A percentile compares a stretch with the other conserved stretches of the same genome.
Conservation (phyloP, 2,329 filamentous ascomycete species). For the Proliferodiscus dingleyae region DNA sequence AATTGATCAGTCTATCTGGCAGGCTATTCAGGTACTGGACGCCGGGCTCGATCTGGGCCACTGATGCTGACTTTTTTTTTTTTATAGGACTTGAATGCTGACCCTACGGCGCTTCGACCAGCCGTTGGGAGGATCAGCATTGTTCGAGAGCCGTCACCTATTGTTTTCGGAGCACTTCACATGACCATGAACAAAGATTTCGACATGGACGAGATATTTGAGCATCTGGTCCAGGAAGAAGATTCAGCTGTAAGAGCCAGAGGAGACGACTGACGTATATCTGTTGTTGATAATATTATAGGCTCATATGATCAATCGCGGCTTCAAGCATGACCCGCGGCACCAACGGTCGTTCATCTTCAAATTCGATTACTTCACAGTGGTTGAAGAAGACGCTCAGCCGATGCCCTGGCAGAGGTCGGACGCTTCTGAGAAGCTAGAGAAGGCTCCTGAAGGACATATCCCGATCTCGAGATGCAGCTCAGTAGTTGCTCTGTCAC, state of each 20-base stretch:
- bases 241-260: slow-evolving; percentile 34
- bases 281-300: slow-evolving; percentile 16
- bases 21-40: slow-evolving; percentile 19
- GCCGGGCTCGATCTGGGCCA: not conserved
- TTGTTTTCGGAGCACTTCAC: slow-evolving; percentile 55
- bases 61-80: slow-evolving; percentile 1
- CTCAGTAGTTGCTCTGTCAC: slow-evolving; percentile 53
- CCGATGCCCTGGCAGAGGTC: slow-evolving; percentile 57
- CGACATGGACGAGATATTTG: slow-evolving; percentile 57
- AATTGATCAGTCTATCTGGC: slow-evolving; percentile 26
- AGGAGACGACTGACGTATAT: slow-evolving; percentile 23
- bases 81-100: slow-evolving; percentile 21
- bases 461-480: slow-evolving; percentile 56
- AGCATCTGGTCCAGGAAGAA: slow-evolving; percentile 47
- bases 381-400: slow-evolving; percentile 49
- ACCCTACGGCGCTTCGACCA: slow-evolving; percentile 13
- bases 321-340: slow-evolving; percentile 33
- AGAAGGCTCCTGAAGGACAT: slow-evolving; percentile 42
- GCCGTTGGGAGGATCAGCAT: slow-evolving; percentile 35
- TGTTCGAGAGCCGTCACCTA: slow-evolving; percentile 55
- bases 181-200: slow-evolving; percentile 53
- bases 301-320: slow-evolving; percentile 16
- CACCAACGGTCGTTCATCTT: slow-evolving; percentile 57
- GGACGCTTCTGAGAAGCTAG: slow-evolving; percentile 36
- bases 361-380: slow-evolving; percentile 61